Percentiles rank a stretch among this genome's conserved stretches.
These are phyloP conservation scores for Medicago arabica DNA, from an alignment of 306 rosid genomes.

Conservation along the genomic window DNA sequence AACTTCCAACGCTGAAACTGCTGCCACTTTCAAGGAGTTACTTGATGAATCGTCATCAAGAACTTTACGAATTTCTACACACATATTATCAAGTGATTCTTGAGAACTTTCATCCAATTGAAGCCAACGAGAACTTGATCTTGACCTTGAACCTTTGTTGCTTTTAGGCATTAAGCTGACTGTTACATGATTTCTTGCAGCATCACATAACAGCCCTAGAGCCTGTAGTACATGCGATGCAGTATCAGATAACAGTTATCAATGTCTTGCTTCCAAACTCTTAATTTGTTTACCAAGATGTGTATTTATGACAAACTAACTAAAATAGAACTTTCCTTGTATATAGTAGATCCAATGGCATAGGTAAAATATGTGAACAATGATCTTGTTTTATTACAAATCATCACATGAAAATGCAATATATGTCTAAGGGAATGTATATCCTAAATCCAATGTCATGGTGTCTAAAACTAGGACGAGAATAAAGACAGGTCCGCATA, in stretches of 20 bases:
- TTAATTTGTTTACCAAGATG: background rate
- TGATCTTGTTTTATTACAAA: background rate
- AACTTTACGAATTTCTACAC: conserved; percentile 61
- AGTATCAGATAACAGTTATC: conserved; percentile 33
- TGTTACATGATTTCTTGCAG: conserved; percentile 54
- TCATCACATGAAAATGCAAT: conserved; percentile 8
- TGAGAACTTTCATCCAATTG: conserved; percentile 61
- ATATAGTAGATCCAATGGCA: background rate
- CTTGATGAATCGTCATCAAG: conserved; percentile 59
- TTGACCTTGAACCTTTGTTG: conserved; percentile 48
- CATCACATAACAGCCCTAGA: conserved; percentile 78
- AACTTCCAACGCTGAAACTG: conserved; percentile 83
- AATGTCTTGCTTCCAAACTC: background rate
- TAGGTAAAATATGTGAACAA: background rate
- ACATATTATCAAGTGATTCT: conserved; percentile 58
- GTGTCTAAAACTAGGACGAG: no score
- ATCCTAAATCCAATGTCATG: background rate
- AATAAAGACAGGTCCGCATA: conserved; percentile 8
- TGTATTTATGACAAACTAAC: conserved; percentile 17
- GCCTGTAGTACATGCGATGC: conserved; percentile 62
- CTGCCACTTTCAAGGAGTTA: conserved; percentile 76
- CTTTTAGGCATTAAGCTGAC: conserved; percentile 50
- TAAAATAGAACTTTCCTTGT: conserved; percentile 2
- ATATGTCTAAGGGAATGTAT: conserved; percentile 16
- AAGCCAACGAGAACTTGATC: conserved; percentile 54